These are phyloP conservation scores for Hsuehochloa calcarea DNA, from an alignment of 176 grass and related monocot species.

Conservation along the genomic window DNA sequence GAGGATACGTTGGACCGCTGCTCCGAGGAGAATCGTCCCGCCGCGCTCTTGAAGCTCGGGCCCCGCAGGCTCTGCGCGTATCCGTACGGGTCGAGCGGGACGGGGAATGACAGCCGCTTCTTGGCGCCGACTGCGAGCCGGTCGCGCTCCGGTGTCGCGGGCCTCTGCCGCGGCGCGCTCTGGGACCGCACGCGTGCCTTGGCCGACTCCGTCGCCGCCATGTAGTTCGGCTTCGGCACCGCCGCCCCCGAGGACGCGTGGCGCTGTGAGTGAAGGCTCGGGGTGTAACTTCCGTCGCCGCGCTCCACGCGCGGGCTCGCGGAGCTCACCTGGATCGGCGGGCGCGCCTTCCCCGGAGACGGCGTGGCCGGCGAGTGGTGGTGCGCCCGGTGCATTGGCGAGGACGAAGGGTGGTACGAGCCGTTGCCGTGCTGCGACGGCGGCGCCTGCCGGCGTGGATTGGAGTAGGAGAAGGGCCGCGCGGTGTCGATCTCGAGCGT, in stretches of 20 bases:
- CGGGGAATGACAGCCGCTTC: constrained; percentile 87
- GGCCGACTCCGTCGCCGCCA: constrained; percentile 91
- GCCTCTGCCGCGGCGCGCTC: constrained; percentile 78
- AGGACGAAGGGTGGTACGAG: constrained; percentile 26
- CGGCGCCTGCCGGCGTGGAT: constrained; percentile 37
- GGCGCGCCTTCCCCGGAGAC: constrained; percentile 66
- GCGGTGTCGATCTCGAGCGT: constrained; percentile 85
- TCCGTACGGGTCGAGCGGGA: constrained; percentile 34
- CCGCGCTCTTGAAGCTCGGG: constrained; percentile 93
- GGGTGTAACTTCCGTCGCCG: constrained; percentile 43
- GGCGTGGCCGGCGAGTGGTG: constrained; percentile 62
- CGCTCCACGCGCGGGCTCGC: constrained; percentile 75
- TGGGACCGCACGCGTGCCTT: constrained; percentile 76
- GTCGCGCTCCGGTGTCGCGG: constrained; percentile 69
- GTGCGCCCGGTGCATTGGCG: constrained; percentile 54
- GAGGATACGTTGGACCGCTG: constrained; percentile 80
- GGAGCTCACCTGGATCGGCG: constrained; percentile 62
- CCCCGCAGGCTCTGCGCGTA: constrained; percentile 71
- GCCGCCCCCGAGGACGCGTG: neutral
- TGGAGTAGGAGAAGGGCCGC: constrained; percentile 73
- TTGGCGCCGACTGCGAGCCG: constrained; percentile 20
- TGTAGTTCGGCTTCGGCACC: constrained; percentile 92
- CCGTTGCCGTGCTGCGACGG: constrained; percentile 29
- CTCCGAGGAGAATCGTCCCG: constrained; percentile 69
- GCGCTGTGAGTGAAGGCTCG: constrained; percentile 48